Conservation (phyloP, 768 basidiomycete species). For the Amanita rimosa region DNA sequence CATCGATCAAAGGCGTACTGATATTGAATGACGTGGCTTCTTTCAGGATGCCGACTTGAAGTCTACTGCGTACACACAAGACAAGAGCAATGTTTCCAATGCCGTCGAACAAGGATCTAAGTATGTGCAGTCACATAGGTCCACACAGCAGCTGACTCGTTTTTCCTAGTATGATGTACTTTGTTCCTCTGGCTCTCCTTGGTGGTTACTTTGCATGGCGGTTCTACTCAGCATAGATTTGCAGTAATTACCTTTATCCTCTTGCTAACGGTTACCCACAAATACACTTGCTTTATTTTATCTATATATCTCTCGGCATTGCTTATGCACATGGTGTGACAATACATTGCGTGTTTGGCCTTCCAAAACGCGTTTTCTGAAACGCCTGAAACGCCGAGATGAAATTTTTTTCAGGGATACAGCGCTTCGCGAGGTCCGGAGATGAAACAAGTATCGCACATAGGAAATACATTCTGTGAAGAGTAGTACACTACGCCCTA, state of each 20-base stretch:
- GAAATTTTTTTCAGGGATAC: no score
- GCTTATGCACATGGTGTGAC: neutral
- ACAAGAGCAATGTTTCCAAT: constrained; percentile 25
- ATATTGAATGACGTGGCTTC: constrained; percentile 5
- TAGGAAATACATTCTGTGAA: no score
- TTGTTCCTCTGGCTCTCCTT: constrained; percentile 67
- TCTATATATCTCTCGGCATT: neutral
- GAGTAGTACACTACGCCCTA: no score
- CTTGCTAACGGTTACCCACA: neutral
- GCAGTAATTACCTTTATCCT: neutral
- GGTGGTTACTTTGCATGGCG: constrained; percentile 87
- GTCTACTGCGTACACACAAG: constrained; percentile 36
- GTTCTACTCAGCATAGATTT: constrained; percentile 43
- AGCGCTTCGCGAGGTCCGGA: no score
- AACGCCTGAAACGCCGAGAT: no score
- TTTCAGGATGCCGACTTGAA: constrained; percentile 41
- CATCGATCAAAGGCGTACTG: constrained; percentile 3
- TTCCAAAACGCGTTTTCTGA: no score
- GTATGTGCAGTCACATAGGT: constrained; percentile 25
- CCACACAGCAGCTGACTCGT: constrained; percentile 4
- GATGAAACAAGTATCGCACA: no score
- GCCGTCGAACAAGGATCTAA: constrained; percentile 62
- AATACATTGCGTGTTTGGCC: no score
- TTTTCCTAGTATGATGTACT: constrained; percentile 59
- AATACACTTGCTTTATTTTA: neutral